These are phyloP conservation scores for Cadophora luteo-olivacea DNA, from an alignment of 2,329 filamentous ascomycete species.

Conservation along the genomic window DNA sequence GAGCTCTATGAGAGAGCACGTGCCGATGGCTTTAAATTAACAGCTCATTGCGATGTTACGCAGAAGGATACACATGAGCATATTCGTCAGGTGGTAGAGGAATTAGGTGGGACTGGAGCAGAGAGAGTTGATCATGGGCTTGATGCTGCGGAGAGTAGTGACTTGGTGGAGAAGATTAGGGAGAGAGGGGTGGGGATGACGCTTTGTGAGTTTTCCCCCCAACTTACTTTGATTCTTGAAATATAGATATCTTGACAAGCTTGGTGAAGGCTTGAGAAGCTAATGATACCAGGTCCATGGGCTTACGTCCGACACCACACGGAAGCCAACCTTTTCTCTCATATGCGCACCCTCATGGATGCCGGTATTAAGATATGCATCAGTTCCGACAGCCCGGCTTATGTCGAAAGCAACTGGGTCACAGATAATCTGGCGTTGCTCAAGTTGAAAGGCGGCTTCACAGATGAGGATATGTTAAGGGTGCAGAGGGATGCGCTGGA, in stretches of 20 bases:
- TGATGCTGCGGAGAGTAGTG: constrained; percentile 58
- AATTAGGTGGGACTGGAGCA: constrained; percentile 64
- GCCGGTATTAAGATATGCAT: constrained; percentile 51
- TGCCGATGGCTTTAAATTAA: constrained; percentile 61
- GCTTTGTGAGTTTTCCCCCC: constrained; percentile 55
- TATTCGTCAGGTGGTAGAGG: constrained; percentile 53
- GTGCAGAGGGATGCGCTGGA: constrained; percentile 52
- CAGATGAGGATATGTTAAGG: constrained; percentile 50
- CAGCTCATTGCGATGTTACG: constrained; percentile 67
- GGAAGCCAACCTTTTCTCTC: constrained; percentile 50
- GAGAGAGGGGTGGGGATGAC: constrained; percentile 62
- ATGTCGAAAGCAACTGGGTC: constrained; percentile 57
- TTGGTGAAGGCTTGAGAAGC: background rate
- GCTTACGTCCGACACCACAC: constrained; percentile 65
- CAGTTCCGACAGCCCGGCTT: constrained; percentile 53
- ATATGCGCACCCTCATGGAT: constrained; percentile 50
- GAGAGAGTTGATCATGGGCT: constrained; percentile 78
- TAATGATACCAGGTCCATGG: constrained; percentile 52
- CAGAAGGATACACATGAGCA: constrained; percentile 74
- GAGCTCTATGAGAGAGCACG: constrained; percentile 63
- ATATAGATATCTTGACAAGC: background rate
- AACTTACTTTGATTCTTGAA: background rate
- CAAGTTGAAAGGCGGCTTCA: constrained; percentile 49
- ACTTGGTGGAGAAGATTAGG: constrained; percentile 53
- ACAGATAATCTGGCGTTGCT: constrained; percentile 54